A percentile compares a stretch with the other conserved stretches of the same genome.
phyloP scores from a whole-genome alignment of 2,329 filamentous ascomycete species.

The Herpotrichia juniperi region DNA sequence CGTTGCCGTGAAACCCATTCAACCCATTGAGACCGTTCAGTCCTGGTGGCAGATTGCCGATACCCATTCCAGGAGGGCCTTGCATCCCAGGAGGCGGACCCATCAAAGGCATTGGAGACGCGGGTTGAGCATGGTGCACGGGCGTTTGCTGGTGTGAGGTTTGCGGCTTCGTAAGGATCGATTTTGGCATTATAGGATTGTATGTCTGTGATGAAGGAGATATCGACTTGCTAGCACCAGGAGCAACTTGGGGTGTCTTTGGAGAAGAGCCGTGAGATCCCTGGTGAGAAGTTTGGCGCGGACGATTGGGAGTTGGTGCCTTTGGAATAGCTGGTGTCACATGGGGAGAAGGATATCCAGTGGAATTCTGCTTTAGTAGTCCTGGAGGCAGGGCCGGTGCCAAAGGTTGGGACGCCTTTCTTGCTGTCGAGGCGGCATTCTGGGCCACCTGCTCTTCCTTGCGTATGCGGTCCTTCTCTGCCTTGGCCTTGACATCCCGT shows the following conservation, averaged over 20 bases:
- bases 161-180: conserved; percentile 63
- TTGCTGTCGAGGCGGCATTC: conserved; percentile 30
- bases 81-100: conserved; percentile 63
- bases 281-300: conserved; percentile 80
- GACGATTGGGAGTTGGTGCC: conserved; percentile 77
- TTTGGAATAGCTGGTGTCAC: conserved; percentile 85
- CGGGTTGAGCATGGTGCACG: conserved; percentile 63
- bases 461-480: conserved; percentile 49
- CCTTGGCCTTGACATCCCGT: conserved; percentile 61
- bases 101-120: conserved; percentile 69
- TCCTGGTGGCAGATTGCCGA: conserved; percentile 52
- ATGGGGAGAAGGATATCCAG: conserved; percentile 75
- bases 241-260: conserved; percentile 65
- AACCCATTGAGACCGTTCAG: conserved; percentile 49
- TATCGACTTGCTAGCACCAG: conserved; percentile 57
- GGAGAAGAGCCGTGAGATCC: conserved; percentile 73
- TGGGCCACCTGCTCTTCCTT: conserved; percentile 49
- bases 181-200: conserved; percentile 69
- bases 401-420: conserved; percentile 47
- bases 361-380: conserved; percentile 58
- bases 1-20: conserved; percentile 54
- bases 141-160: conserved; percentile 52
- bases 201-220: conserved; percentile 70
- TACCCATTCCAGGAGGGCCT: conserved; percentile 59
- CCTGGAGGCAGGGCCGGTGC: conserved; percentile 60